Conservation (phyloP, 306 rosid genomes). For the Casuarina cunninghamiana region DNA sequence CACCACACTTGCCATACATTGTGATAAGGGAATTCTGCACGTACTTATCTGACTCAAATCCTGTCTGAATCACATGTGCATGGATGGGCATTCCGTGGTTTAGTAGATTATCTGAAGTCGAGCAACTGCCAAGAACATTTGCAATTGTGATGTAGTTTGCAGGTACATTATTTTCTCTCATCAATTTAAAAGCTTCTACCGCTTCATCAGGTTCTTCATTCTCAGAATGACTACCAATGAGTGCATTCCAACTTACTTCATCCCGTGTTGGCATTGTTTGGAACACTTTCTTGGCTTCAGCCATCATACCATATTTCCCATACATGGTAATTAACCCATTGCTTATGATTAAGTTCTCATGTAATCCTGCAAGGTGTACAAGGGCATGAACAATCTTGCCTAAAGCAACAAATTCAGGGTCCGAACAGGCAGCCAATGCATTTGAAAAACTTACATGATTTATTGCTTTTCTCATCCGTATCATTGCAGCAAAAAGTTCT, state of each 20-base stretch:
- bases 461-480: conserved; percentile 36
- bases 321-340: conserved; percentile 81
- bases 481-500: conserved; percentile 58
- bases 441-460: conserved; percentile 69
- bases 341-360: conserved; percentile 55
- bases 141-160: conserved; percentile 72
- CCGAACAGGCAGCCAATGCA: conserved; percentile 74
- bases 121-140: conserved; percentile 63
- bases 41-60: conserved; percentile 65
- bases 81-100: conserved; percentile 70
- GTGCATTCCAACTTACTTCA: conserved; percentile 86
- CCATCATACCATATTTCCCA: conserved; percentile 62
- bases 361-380: conserved; percentile 49
- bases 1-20: conserved; percentile 83
- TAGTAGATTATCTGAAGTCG: conserved; percentile 47
- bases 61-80: conserved; percentile 54
- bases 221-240: conserved; percentile 75
- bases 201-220: conserved; percentile 65
- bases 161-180: conserved; percentile 61
- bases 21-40: conserved; percentile 85
- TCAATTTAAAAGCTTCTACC: conserved; percentile 52
- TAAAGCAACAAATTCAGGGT: conserved; percentile 40
- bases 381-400: conserved; percentile 73
- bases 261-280: conserved; percentile 60
- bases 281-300: conserved; percentile 49